Evolutionary conservation across 768 basidiomycete species (phyloP).

Genomic region (Dentipellis fragilis): DNA sequence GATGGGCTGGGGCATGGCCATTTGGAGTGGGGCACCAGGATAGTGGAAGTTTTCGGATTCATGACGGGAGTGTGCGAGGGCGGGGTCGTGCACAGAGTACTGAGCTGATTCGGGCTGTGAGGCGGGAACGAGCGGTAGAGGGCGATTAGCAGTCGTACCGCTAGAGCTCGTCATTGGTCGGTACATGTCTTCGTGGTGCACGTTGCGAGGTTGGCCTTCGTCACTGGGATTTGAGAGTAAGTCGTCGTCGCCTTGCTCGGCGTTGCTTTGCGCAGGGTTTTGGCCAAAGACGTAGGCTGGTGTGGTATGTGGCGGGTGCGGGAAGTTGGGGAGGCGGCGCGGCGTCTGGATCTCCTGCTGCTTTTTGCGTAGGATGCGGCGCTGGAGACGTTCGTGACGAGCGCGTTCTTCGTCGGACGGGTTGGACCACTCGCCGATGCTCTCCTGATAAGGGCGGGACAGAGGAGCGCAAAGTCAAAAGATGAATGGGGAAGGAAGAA

Average conservation of each 20-base stretch:
- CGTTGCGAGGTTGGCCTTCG: conserved; percentile 31
- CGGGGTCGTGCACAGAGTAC: conserved; percentile 51
- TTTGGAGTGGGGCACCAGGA: conserved; percentile 7
- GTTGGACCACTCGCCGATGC: conserved; percentile 84
- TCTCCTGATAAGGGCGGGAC: conserved; percentile 33
- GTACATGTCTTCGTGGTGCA: background rate
- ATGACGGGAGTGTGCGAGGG: conserved; percentile 52
- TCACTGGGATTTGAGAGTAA: conserved; percentile 84
- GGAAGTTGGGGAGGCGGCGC: conserved; percentile 70
- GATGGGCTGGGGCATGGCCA: conserved; percentile 12
- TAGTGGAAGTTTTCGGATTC: conserved; percentile 32
- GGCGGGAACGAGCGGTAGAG: background rate
- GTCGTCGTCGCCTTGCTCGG: conserved; percentile 36
- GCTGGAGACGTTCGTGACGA: conserved; percentile 53
- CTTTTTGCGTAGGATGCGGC: conserved; percentile 45
- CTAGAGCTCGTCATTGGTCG: background rate
- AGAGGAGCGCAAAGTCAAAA: background rate
- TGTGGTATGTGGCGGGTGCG: conserved; percentile 55
- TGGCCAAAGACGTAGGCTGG: conserved; percentile 25
- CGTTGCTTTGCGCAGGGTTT: conserved; percentile 18
- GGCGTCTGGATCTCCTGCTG: conserved; percentile 48
- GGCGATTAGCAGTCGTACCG: background rate
- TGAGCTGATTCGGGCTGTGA: conserved; percentile 41
- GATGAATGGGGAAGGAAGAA: conserved; percentile 9
- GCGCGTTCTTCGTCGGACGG: conserved; percentile 86